Evolutionary conservation across 495 filamentous ascomycete species (phyloP).

Genomic region (Oidiodendron maius): DNA sequence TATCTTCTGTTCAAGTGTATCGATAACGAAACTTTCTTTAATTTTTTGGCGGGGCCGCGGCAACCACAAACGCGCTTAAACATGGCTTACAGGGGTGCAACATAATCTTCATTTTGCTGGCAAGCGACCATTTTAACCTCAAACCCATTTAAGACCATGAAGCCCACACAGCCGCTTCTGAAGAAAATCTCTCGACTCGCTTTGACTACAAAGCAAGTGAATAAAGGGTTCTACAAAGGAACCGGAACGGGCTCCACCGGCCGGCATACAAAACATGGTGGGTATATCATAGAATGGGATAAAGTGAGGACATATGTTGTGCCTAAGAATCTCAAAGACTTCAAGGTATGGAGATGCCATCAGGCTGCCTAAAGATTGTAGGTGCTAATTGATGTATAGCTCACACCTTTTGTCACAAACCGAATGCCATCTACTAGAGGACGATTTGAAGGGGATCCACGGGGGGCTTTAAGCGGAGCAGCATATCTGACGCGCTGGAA

Average conservation of each 20-base stretch:
- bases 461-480: conserved; percentile 50
- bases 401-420: conserved; percentile 80
- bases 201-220: conserved; percentile 86
- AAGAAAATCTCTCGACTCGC: conserved; percentile 59
- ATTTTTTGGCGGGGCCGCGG: conserved; percentile 16
- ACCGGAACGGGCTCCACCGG: conserved; percentile 84
- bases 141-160: too few relatives aligned
- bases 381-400: conserved; percentile 38
- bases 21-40: conserved; percentile 8
- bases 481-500: conserved; percentile 65
- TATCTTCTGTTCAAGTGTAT: background rate
- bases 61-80: conserved; percentile 8
- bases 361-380: background rate
- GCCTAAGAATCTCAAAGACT: conserved; percentile 58
- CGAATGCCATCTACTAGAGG: conserved; percentile 46
- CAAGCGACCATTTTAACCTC: too few relatives aligned
- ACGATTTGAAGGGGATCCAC: conserved; percentile 36
- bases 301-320: conserved; percentile 90
- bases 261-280: conserved; percentile 75
- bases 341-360: conserved; percentile 61
- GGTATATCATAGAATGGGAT: conserved; percentile 72
- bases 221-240: conserved; percentile 96
- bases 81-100: background rate
- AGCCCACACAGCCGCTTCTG: conserved; percentile 66
- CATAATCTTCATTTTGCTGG: background rate